Evolutionary conservation across 2,329 filamentous ascomycete species (phyloP), one percentile per base, ranked within the genome.

Genomic region (Ophiostoma quercus): DNA sequence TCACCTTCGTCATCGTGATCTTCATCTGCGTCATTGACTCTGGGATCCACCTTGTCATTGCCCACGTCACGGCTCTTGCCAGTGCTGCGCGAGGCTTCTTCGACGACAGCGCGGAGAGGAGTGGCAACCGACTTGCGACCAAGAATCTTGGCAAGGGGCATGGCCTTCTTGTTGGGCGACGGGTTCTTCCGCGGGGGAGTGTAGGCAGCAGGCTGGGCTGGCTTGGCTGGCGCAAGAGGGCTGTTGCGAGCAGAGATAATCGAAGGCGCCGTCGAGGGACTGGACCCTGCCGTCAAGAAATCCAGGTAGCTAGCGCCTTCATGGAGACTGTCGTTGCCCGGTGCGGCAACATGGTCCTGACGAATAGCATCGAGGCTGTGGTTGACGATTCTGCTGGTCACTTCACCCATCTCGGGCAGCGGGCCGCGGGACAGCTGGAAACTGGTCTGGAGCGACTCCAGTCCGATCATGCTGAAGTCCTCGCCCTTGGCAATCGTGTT

Each of bases 321-420:
- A 0, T 71, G 67, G 32, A 68, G 67, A 11, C 62, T 65, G 67
- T 32, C 43, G 32, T 68, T 51, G 19, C 41, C 66, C 16, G 5
- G 6, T 43, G 3, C 60, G 65, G 22, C 25, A 9, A 68, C 66
- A n/a, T 70, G 32, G 19, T 70, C 77, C 74, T 77, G 81, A 54
- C 84, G 80, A 47, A 87, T 74, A 3, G 82, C 82, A 73, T 85
- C 83, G 8, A 88, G 75, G 0, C 84, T 84, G 47, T 81, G 82
- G 74, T 84, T 86, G 69, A 87, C 85, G 66, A 88, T 86, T 57
- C 84, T 75, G 69, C 82, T 86, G 0, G 85, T 87, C 41, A 83
- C 82, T 22, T 87, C 84, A 3, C 85, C 86, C 72, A 86, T 79
- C 39, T 85, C 83, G 9, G 81, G 78, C 3, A 79, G 76, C 1